Evolutionary conservation across 1,284 basidiomycete species (phyloP).

Genomic region (Microbotryomycetes sp.): DNA sequence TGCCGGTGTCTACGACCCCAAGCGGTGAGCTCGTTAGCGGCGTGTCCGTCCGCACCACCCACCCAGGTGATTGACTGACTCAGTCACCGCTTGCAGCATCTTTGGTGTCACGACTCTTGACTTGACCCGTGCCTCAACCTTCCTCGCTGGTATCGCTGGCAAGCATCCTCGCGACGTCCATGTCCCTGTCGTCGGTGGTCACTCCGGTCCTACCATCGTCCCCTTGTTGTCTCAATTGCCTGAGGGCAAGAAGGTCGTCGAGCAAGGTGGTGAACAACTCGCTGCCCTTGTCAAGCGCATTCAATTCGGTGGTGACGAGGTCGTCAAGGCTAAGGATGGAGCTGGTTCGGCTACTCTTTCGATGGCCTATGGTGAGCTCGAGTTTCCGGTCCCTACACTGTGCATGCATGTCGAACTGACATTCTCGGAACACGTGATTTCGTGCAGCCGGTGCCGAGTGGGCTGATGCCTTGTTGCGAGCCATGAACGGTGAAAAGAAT

Average conservation of each 20-base stretch:
- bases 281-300: conserved; percentile 72
- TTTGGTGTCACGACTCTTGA: conserved; percentile 93
- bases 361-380: conserved; percentile 67
- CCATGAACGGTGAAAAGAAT: conserved; percentile 77
- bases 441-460: conserved; percentile 73
- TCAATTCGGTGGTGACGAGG: conserved; percentile 88
- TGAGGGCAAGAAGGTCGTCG: conserved; percentile 43
- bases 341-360: conserved; percentile 82
- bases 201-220: conserved; percentile 93
- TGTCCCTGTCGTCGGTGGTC: conserved; percentile 89
- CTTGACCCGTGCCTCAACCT: conserved; percentile 89
- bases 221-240: conserved; percentile 81
- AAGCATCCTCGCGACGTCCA: conserved; percentile 57
- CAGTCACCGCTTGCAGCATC: conserved; percentile 38
- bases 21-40: conserved; percentile 43
- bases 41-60: no score
- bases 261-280: conserved; percentile 58
- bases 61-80: neutral
- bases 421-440: neutral
- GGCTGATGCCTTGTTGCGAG: conserved; percentile 71
- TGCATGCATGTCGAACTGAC: neutral
- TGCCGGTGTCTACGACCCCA: conserved; percentile 87
- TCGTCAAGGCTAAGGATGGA: conserved; percentile 82
- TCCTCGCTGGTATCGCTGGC: conserved; percentile 70
- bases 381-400: conserved; percentile 26